Base-by-base conservation (phyloP, 495 filamentous ascomycete genomes). In the Penicillium psychrofluorescens region DNA sequence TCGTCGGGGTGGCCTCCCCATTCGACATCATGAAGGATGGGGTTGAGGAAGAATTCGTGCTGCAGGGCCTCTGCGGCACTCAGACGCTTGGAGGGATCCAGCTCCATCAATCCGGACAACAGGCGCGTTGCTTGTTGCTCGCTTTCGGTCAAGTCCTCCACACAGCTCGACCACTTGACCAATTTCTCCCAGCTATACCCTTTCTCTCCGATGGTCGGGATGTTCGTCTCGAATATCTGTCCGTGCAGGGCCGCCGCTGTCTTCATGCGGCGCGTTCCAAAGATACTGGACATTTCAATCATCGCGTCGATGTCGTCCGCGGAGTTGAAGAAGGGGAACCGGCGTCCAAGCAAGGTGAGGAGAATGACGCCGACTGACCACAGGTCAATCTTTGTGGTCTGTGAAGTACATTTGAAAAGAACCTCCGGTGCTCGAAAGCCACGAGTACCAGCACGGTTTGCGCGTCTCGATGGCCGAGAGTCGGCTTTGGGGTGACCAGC, bases 321-420 rank as follows among this genome's bases (percentile, higher is more conserved):
- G 32, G 86, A 91, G 67, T 98, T 95, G 75, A 98, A 98, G 69
- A 98, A 98, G 34, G 92, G 92, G 52, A 98, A 98, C 7, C 92
- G 84, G 40, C 80, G 81, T 11, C 86, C 85, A 8, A 98, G 75
- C 36, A 98, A 81, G 1, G 92, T 97, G 10, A 98, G 69, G 1
- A 98, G 78, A 45, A 97, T 94, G 7, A 98, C 89, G 14, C 92
- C 92, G 0, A 83, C 90, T 11, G 89, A 95, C 92, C 92, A 98
- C 55, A 98, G 85, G 62, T 98, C 92, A 50, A 98, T 91, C 60
- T 88, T 88, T 7, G 85, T 89, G n/a, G 85, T 95, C 63, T 98
- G 92, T 34, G 85, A 83, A 1, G 94, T 97, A 63, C 92, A 98
- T 64, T 98, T 98, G 64, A 98, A 85, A 1, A 98, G 77, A 11